A percentile compares a stretch with the other conserved stretches of the same genome.
These are phyloP conservation scores for Balakata baccata DNA, from an alignment of 345 rosid species.

Conservation along the genomic window DNA sequence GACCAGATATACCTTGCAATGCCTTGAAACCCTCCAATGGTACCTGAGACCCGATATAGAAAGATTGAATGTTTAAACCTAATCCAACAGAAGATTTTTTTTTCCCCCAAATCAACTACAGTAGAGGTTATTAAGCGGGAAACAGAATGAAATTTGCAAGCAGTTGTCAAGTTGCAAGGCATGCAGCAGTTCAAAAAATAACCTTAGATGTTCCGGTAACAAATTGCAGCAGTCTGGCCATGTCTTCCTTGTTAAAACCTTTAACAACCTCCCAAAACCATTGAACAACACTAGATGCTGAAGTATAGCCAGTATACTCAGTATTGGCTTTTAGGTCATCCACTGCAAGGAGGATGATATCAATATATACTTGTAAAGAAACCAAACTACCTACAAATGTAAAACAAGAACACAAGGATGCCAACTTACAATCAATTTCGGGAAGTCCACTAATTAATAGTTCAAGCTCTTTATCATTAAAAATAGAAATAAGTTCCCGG, in stretches of 20 bases:
- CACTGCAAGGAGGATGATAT: constrained; percentile 43
- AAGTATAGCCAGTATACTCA: constrained; percentile 80
- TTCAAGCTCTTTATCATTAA: constrained; percentile 98
- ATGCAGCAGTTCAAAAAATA: constrained; percentile 4
- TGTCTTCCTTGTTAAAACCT: constrained; percentile 88
- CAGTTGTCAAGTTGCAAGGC: not conserved
- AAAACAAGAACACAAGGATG: constrained; percentile 9
- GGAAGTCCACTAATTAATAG: constrained; percentile 98
- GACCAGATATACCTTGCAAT: constrained; percentile 94
- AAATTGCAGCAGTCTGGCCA: constrained; percentile 91
- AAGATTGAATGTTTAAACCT: too few species aligned
- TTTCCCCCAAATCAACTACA: too few species aligned
- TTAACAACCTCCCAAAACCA: constrained; percentile 98
- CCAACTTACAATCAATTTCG: constrained; percentile 91
- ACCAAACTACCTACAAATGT: constrained; percentile 8
- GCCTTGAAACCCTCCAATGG: constrained; percentile 92
- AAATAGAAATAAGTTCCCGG: constrained; percentile 76
- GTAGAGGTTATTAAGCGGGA: not conserved
- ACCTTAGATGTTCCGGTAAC: constrained; percentile 98
- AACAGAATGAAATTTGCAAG: not conserved
- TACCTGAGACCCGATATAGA: constrained; percentile 46
- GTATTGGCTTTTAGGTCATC: constrained; percentile 83
- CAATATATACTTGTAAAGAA: constrained; percentile 12
- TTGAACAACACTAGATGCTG: constrained; percentile 76
- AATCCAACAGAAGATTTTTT: too few species aligned